Evolutionary conservation across 2,329 filamentous ascomycete genomes (phyloP), one percentile per base, ranked within the genome.

Genomic region (Scytalidium sp.): DNA sequence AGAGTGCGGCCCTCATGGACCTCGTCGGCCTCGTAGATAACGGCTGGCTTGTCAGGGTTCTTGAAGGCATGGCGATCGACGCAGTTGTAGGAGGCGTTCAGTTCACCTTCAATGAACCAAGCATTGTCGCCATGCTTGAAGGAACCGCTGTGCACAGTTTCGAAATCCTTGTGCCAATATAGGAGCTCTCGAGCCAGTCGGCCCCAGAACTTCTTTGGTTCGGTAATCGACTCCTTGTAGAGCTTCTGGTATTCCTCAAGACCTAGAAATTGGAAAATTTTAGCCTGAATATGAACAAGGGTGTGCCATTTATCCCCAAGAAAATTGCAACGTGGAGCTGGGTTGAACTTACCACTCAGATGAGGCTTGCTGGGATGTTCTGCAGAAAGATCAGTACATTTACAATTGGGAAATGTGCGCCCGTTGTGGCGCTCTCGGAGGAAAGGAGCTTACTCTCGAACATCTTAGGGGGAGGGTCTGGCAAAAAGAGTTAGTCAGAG

Each of bases 11-110:
- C 92, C 67, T 96, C 88, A 47, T 73, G 79, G 40, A 87, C 83
- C 73, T 99, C 94, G 64, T 99, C 94, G 53, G 92, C 93, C 76
- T 99, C 94, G 76, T 97, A 99, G 75, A 97, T 96, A 73, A 99
- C 96, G 68, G 94, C 94, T 43, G 94, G 84, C 74, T 87, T 90
- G 74, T 97, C 76, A 43, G 94, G 94, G 73, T 96, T 85, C 73
- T 92, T 91, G 73, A 95, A 82, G n/a, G 94, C 94, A 71, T 97
- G 93, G 54, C 94, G 89, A 67, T 99, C 94, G 57, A 99, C 86
- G 66, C 91, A 96, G 78, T 99, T 99, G 83, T 91, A 97, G 22
- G 89, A 94, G 56, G 94, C 94, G 65, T 99, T 99, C 65, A 99
- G 78, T 63, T 86, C 83, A 59, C 94, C 94, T 75, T 97, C 94